Conservation (phyloP, 2,329 filamentous ascomycete genomes). For the Neofusicoccum ribis region DNA sequence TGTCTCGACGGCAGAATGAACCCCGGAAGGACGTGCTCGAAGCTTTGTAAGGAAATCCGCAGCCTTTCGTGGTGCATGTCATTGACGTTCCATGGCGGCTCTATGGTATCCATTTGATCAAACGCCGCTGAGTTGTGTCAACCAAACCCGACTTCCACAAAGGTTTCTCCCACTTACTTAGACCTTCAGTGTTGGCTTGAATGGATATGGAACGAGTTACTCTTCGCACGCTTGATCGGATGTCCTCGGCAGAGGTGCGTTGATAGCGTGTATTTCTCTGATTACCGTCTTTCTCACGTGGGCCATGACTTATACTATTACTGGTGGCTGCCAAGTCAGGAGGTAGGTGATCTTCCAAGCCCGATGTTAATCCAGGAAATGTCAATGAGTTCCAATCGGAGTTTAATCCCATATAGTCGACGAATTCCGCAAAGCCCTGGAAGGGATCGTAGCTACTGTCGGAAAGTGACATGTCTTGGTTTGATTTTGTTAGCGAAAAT, state of each 20-base stretch:
- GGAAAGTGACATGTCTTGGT: constrained; percentile 17
- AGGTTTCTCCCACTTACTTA: constrained; percentile 23
- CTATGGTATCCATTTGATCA: constrained; percentile 23
- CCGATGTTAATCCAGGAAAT: constrained; percentile 21
- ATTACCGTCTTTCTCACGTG: no score
- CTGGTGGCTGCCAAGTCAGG: no score
- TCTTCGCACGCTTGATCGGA: no score
- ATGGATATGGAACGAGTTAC: background rate
- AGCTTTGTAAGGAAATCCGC: constrained; percentile 26
- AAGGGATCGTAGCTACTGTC: constrained; percentile 4
- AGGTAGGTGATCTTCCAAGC: no score
- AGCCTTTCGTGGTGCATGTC: constrained; percentile 27
- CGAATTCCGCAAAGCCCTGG: background rate
- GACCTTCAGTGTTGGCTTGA: background rate
- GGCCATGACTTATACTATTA: no score
- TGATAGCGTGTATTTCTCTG: no score
- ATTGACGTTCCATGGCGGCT: constrained; percentile 29
- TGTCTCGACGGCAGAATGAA: constrained; percentile 35
- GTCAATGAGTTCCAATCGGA: constrained; percentile 10
- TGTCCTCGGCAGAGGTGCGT: no score
- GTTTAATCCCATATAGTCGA: constrained; percentile 2
- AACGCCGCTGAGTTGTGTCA: constrained; percentile 15
- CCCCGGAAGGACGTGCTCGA: constrained; percentile 26
- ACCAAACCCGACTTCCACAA: background rate
- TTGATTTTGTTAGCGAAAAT: background rate